These are phyloP conservation scores for Brassica cretica DNA, from an alignment of 345 rosid genomes.

Conservation along the genomic window DNA sequence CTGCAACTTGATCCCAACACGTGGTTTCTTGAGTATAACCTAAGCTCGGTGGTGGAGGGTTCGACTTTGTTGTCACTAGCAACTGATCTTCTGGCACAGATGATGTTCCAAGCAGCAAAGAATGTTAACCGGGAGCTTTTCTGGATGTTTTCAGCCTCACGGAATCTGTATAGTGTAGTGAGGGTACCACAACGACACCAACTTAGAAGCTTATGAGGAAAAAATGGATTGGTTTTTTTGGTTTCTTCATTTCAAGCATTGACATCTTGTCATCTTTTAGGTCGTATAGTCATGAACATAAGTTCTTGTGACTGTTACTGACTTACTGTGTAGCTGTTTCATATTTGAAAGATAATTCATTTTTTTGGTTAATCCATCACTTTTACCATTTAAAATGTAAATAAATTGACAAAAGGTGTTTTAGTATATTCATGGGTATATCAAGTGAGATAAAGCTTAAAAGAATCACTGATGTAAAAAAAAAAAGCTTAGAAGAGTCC, in stretches of 20 bases:
- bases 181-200: constrained; percentile 33
- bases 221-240: neutral
- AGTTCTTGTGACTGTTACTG: neutral
- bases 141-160: constrained; percentile 27
- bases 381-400: neutral
- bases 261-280: constrained; percentile 22
- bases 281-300: neutral
- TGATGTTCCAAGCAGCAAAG: constrained; percentile 36
- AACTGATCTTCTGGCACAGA: constrained; percentile 45
- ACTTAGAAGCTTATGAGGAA: constrained; percentile 17
- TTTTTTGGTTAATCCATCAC: neutral
- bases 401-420: neutral
- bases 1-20: constrained; percentile 76
- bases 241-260: constrained; percentile 10
- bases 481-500: neutral
- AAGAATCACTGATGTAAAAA: neutral
- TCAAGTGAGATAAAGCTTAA: neutral
- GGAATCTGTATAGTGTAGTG: constrained; percentile 19
- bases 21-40: constrained; percentile 70
- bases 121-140: constrained; percentile 25
- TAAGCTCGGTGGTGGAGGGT: constrained; percentile 50
- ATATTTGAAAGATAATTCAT: neutral
- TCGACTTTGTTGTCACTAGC: constrained; percentile 48
- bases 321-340: neutral
- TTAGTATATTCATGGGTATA: neutral